phyloP scores from a whole-genome alignment of 176 grass and related monocot genomes.

The Lolium multiflorum region DNA sequence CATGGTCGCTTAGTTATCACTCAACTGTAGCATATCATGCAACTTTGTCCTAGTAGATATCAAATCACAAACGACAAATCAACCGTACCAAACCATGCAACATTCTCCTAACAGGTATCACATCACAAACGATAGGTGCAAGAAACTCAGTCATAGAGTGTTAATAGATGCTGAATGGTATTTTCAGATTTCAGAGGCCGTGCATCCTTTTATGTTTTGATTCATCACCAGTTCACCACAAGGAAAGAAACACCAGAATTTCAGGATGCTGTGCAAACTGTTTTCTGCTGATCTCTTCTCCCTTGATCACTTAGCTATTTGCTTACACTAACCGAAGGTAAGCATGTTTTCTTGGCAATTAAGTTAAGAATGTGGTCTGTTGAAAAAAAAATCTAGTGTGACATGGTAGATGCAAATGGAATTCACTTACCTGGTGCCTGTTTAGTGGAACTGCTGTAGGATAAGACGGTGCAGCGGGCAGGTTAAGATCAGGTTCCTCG shows the following conservation, averaged over 20 bases:
- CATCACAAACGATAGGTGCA: too few species aligned
- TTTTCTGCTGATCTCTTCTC: background rate
- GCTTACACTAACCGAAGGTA: too few species aligned
- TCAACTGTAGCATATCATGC: background rate
- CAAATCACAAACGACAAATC: background rate
- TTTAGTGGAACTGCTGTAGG: conserved; percentile 54
- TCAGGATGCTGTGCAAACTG: background rate
- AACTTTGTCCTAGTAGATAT: background rate
- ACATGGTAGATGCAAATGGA: background rate
- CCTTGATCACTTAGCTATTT: too few species aligned
- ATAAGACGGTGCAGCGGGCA: conserved; percentile 72
- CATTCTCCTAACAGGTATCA: too few species aligned
- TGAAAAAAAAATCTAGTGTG: background rate
- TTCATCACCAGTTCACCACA: background rate
- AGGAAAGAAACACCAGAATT: background rate
- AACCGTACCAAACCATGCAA: too few species aligned
- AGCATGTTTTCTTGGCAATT: too few species aligned
- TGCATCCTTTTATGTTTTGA: background rate
- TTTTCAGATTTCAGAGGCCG: background rate
- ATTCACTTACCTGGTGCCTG: conserved; percentile 50
- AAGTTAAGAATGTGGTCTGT: too few species aligned
- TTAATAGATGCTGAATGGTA: background rate
- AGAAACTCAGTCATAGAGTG: background rate
- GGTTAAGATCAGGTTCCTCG: conserved; percentile 67
- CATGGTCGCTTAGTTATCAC: background rate